Base-by-base conservation (phyloP, 768 basidiomycete species). In the Tricholoma matsutake region DNA sequence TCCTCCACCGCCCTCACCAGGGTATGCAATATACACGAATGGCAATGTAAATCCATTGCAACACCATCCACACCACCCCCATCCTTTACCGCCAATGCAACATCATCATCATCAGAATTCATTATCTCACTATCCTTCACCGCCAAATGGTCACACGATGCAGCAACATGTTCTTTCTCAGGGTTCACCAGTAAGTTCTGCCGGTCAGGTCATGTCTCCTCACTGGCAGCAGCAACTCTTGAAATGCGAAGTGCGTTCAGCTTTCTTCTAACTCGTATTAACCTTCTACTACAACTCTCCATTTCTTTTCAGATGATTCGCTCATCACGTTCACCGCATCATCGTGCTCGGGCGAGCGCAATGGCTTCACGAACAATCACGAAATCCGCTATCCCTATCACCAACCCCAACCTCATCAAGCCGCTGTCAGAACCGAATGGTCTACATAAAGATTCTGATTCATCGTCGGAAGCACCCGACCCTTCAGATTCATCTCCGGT, bases 171-270 rank as follows among this genome's bases (percentile, higher is more conserved):
- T 78, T 41, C 70, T 89, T 25, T 78, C 79, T 3, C 81, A 84
- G 63, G 84, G 79, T 9, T 88, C 87, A 0, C 87, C 87, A 28
- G 83, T 81, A 8, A 79, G 78, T 41, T 74, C 75, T 31, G 71
- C 73, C 11, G 81, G 83, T 56, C 87, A 87, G 74, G 82, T 88
- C 65, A 86, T 93, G 67, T 86, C 86, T 18, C 84, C 86, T 10
- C 92, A 94, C 63, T 97, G 95, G 95, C 93, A 96, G 71, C 88
- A 95, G 70, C 95, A 97, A 78, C 76, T 97, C 65, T 79, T 95
- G 70, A 93, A 94, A 73, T 95, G 87, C 72, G 94, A 96, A 80
- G 95, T 94, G 72, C 68, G 89, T 85, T 60, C 25, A 32, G 54
- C 57, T 43, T 64, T 61, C 49, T 13, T 52, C 37, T 56, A 61